Base-by-base conservation (phyloP, 306 rosid genomes). In the Pyrus betulifolia region DNA sequence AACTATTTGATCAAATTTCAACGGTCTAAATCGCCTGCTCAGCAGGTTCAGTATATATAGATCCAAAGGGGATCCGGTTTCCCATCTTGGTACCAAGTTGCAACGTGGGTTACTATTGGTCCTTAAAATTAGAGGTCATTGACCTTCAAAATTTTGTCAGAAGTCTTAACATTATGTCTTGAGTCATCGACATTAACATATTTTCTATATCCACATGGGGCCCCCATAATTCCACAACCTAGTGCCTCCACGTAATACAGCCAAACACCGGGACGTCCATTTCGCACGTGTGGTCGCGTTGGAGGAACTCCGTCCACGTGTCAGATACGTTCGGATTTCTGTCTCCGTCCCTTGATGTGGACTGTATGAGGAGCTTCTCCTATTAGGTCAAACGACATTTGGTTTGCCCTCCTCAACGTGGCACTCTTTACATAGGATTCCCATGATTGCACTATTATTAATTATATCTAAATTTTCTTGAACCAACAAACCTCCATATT, bases 241-340 rank as follows among this genome's bases (percentile, higher is more conserved):
- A 67, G 64, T 28, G 31, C 55, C 4, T 19, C 64, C 72, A 23
- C 70, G 46, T 74, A 68, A 46, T 33, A 58, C 28, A 58, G 61
- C 79, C 66, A 59, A 49, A 0, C 70, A 54, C 66, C 8, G 25
- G 61, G 49, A 5, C 21, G 51, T 68, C 58, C 55, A 23, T 13
- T 51, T 75, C 70, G 55, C 28, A 68, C 59, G 58, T 52, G 78
- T 38, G 72, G 13, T 11, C 51, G 51, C 18, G 59, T 67, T 74
- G 76, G 49, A 25, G 23, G 40, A 54, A 38, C 57, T 69, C 76
- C 59, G 45, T 67, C 83, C 74, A 74, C 76, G 78, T 51, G 45
- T 71, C 78, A 58, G 85, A 49, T 30, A 45, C 69, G 74, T 82
- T 80, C 77, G 76, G 86, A 82, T 64, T 38, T 79, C 68, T 79